A percentile compares a stretch with the other conserved stretches of the same genome.
Evolutionary conservation across 148 eudicot genomes (phyloP).

Genomic region (Cornus suecica): DNA sequence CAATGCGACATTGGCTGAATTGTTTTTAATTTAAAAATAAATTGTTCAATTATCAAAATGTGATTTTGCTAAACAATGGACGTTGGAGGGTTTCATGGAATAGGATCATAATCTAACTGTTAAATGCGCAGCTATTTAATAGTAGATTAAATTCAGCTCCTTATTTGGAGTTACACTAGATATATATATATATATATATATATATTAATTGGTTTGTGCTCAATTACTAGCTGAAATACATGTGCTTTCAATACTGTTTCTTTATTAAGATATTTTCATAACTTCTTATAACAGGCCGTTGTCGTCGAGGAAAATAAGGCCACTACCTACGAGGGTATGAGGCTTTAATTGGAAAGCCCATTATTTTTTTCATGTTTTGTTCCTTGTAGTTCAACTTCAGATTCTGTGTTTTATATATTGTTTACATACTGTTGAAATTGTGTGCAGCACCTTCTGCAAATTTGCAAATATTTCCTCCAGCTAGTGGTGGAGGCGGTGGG

Average conservation of each 20-base stretch:
- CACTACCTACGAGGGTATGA: conserved; percentile 33
- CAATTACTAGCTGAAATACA: too few relatives aligned
- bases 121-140: too few relatives aligned
- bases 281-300: not conserved
- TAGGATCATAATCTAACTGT: too few relatives aligned
- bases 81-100: too few relatives aligned
- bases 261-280: conserved; percentile 3
- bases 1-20: too few relatives aligned
- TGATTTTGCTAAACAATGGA: too few relatives aligned
- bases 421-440: conserved; percentile 6
- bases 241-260: not conserved
- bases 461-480: conserved; percentile 70
- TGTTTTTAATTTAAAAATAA: too few relatives aligned
- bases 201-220: too few relatives aligned
- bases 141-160: not conserved
- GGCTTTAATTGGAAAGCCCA: not conserved
- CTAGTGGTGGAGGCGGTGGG: conserved; percentile 45
- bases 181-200: too few relatives aligned
- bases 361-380: not conserved
- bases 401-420: not conserved
- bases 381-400: conserved; percentile 3
- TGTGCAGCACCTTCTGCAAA: conserved; percentile 69
- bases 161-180: not conserved
- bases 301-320: too few relatives aligned
- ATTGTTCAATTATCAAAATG: too few relatives aligned